Evolutionary conservation across 2,329 filamentous ascomycete species (phyloP).

Genomic region (Ceratocystis alfenasii): DNA sequence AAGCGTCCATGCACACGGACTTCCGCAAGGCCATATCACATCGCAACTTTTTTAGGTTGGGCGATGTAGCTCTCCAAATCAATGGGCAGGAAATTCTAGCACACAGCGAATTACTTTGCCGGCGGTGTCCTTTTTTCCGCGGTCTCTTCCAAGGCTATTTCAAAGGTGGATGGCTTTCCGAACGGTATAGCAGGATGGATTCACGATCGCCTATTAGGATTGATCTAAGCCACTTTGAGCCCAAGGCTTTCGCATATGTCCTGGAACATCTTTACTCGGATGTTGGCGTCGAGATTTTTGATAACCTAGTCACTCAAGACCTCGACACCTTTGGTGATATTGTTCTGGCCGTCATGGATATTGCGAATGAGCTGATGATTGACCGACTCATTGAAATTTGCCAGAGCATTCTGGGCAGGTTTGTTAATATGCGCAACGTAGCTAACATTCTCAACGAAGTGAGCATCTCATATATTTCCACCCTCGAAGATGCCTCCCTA

Average conservation of each 20-base stretch:
- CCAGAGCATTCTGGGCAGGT: constrained; percentile 69
- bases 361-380: constrained; percentile 90
- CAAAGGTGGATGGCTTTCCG: constrained; percentile 68
- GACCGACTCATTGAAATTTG: constrained; percentile 83
- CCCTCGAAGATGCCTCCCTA: constrained; percentile 77
- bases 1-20: constrained; percentile 54
- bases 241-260: constrained; percentile 63
- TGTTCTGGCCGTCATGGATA: constrained; percentile 79
- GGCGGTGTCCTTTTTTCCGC: constrained; percentile 83
- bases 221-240: constrained; percentile 70
- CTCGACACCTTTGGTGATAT: constrained; percentile 78
- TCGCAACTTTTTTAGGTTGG: constrained; percentile 60
- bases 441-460: constrained; percentile 76
- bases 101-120: constrained; percentile 69
- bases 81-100: constrained; percentile 58
- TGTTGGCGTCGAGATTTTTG: constrained; percentile 66
- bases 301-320: constrained; percentile 56
- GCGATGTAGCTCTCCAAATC: constrained; percentile 68
- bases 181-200: constrained; percentile 35
- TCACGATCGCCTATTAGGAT: constrained; percentile 44
- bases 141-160: constrained; percentile 83
- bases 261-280: constrained; percentile 76
- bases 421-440: constrained; percentile 77
- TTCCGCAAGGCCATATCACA: constrained; percentile 59
- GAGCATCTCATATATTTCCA: constrained; percentile 66